These are phyloP conservation scores for Drechslerella dactyloides DNA, from an alignment of 2,329 filamentous ascomycete genomes.

Conservation along the genomic window DNA sequence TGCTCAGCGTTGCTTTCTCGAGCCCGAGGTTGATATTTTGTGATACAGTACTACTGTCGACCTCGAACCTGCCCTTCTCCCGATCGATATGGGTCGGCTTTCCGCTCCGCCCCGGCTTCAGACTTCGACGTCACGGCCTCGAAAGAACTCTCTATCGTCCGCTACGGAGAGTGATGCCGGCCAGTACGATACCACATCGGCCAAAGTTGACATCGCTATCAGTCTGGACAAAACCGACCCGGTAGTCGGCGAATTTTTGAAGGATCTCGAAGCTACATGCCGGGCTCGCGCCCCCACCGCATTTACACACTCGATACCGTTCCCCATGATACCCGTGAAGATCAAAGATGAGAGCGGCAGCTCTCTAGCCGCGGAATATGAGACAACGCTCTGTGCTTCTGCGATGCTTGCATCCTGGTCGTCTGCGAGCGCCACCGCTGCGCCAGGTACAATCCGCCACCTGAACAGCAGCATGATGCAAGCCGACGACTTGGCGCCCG, in stretches of 20 bases:
- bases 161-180: slow-evolving; percentile 44
- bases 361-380: slow-evolving; percentile 46
- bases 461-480: slow-evolving; percentile 43
- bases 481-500: slow-evolving; percentile 32
- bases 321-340: slow-evolving; percentile 43
- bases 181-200: slow-evolving; percentile 43
- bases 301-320: slow-evolving; percentile 43
- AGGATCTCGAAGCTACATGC: slow-evolving; percentile 40
- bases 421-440: slow-evolving; percentile 36
- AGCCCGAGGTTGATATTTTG: neutral
- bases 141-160: slow-evolving; percentile 42
- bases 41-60: slow-evolving; percentile 42
- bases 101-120: slow-evolving; percentile 43
- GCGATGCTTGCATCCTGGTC: slow-evolving; percentile 48
- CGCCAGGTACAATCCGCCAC: slow-evolving; percentile 7
- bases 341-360: slow-evolving; percentile 46
- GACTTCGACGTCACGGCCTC: slow-evolving; percentile 40
- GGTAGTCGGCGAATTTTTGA: slow-evolving; percentile 36
- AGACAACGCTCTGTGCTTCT: slow-evolving; percentile 46
- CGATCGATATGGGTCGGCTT: slow-evolving; percentile 46
- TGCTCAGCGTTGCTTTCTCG: no score
- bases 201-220: slow-evolving; percentile 47
- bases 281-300: slow-evolving; percentile 41
- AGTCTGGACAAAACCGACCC: slow-evolving; percentile 46
- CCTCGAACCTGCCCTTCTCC: slow-evolving; percentile 39